Base-by-base conservation (phyloP, 129 eudicot genomes). In the Mikania micrantha region DNA sequence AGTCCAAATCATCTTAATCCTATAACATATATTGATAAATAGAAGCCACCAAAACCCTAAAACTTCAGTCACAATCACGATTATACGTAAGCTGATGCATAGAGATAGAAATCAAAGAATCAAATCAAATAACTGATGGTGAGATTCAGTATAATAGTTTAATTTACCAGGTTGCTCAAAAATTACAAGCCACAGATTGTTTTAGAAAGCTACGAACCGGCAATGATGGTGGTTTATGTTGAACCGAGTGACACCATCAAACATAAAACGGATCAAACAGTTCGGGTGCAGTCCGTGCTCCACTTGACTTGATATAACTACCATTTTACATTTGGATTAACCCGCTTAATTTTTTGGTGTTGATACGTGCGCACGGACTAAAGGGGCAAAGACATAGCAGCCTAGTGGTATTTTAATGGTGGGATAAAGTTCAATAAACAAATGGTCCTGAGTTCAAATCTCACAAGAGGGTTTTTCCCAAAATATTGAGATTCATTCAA, bases 21-120 rank as follows among this genome's bases (percentile, higher is more conserved):
- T 57, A 42, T 41, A 17, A 57, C 21, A 58, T 40, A 20, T 41
- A 56, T n/a, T n/a, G n/a, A n/a, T 7, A 16, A 41, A 39, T 17
- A 42, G 67, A 59, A 29, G 59, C 60, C n/a, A 21, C 17, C 17
- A 6, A 32, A 71, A 45, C 69, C 76, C 76, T 44, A 71, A 16
- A 19, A 15, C 17, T 1, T 59, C 66, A 44, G 9, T 57, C 24
- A 56, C 8, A 48, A 59, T 60, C 60, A 71, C 32, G 68, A 28
- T 28, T 58, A 41, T 28, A 57, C 41, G 29, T 24, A 38, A 28
- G n/a, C 22, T 22, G 53, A 29, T 50, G 9, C 25, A 29, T 29
- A 29, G 34, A 29, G 36, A 32, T 32, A 7, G 36, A 67, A 0
- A 67, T 67, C 15, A 52, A 16, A 36, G 64, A 53, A 53, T 69